Percentiles rank a stretch among this genome's conserved stretches.
Evolutionary conservation across 2,329 filamentous ascomycete species (phyloP).

Genomic region (Claviceps digitariae): DNA sequence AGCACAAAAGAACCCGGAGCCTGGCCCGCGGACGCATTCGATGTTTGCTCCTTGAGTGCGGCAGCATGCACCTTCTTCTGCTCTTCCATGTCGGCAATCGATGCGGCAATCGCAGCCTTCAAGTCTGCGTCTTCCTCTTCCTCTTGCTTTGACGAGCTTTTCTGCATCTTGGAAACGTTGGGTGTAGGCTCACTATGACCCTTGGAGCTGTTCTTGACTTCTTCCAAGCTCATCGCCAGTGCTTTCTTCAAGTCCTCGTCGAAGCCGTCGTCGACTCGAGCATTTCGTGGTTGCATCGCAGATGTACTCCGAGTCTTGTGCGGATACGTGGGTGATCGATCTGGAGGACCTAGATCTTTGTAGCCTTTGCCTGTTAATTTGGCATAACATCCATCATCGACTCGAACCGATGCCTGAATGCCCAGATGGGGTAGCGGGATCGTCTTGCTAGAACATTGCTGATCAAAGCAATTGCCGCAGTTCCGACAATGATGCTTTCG

Average conservation of each 20-base stretch:
- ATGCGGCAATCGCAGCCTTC: constrained; percentile 89
- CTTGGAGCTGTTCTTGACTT: constrained; percentile 62
- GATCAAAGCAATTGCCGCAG: constrained; percentile 94
- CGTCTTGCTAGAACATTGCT: constrained; percentile 81
- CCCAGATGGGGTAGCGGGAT: constrained; percentile 84
- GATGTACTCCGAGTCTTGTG: constrained; percentile 52
- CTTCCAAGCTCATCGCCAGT: constrained; percentile 92
- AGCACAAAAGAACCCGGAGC: constrained; percentile 38
- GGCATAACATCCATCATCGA: constrained; percentile 90
- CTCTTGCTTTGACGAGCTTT: constrained; percentile 28
- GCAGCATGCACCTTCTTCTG: constrained; percentile 87
- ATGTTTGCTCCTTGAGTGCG: constrained; percentile 66
- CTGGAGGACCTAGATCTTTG: constrained; percentile 27
- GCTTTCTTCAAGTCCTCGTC: constrained; percentile 92
- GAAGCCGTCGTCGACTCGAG: constrained; percentile 77
- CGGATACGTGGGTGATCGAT: constrained; percentile 33
- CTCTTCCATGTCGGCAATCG: constrained; percentile 91
- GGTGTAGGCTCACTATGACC: constrained; percentile 54
- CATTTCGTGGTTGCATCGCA: constrained; percentile 78
- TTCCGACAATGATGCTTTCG: constrained; percentile 97
- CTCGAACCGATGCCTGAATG: constrained; percentile 79
- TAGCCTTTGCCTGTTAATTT: constrained; percentile 64
- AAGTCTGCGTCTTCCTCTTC: constrained; percentile 89
- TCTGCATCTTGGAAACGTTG: constrained; percentile 20
- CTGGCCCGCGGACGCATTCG: constrained; percentile 21